Percentiles rank a stretch among this genome's conserved stretches.
These are phyloP conservation scores for Verbena officinalis DNA, from an alignment of 257 asterid genomes.

Conservation along the genomic window DNA sequence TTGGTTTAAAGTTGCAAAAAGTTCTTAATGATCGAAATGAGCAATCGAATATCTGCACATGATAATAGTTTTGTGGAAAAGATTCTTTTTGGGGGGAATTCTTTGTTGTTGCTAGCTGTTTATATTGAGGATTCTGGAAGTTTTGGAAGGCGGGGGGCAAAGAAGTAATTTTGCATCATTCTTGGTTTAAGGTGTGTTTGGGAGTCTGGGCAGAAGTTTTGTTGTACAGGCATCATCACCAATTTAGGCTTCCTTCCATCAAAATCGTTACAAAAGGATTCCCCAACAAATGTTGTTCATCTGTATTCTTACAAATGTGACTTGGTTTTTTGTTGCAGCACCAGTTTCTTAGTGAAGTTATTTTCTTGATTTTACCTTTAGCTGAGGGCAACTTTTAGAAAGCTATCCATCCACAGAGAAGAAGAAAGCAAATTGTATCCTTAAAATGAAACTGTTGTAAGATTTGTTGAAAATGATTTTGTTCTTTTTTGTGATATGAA, in stretches of 20 bases:
- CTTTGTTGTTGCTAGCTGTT: conserved; percentile 33
- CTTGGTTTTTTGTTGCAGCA: conserved; percentile 12
- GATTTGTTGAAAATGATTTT: too few relatives aligned
- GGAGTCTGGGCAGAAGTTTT: conserved; percentile 33
- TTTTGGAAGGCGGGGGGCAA: conserved; percentile 29
- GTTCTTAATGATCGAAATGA: conserved; percentile 54
- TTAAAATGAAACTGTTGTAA: conserved; percentile 27
- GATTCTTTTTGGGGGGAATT: conserved; percentile 45
- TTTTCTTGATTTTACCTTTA: conserved; percentile 1
- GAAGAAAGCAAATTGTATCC: conserved; percentile 19
- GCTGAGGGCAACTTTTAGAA: conserved; percentile 21
- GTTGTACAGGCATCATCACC: conserved; percentile 30
- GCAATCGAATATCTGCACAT: conserved; percentile 63
- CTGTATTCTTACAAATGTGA: conserved; percentile 2
- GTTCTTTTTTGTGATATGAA: too few relatives aligned
- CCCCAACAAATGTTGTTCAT: conserved; percentile 11
- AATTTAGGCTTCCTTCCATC: conserved; percentile 15
- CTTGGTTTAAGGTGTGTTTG: conserved; percentile 19
- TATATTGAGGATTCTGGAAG: conserved; percentile 30
- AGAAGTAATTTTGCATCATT: conserved; percentile 22
- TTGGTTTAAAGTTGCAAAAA: conserved; percentile 52
- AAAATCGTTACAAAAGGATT: neutral
- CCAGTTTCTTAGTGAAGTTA: conserved; percentile 7
- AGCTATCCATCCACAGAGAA: conserved; percentile 18
- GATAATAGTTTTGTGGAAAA: conserved; percentile 24